Base-by-base conservation (phyloP, 2,329 filamentous ascomycete genomes). In the Penicillium sp. region DNA sequence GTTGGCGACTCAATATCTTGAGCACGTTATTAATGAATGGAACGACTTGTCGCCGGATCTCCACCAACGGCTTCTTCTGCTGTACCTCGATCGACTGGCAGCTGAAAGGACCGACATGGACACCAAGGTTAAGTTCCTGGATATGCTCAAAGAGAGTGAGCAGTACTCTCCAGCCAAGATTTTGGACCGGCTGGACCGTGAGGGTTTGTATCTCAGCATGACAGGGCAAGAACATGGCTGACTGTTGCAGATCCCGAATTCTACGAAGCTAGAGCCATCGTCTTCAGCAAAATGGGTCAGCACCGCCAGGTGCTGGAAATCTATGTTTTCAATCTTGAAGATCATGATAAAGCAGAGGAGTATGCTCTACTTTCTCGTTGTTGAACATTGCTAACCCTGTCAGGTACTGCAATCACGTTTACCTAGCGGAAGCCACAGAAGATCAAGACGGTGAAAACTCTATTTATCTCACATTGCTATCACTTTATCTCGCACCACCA, bases 241-340 rank as follows among this genome's bases (percentile, higher is more conserved):
- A 47, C 11, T 32, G 6, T 13, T 17, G 9, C 48, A 90, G 87
- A 95, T 60, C 72, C 88, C 0, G 73, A 78, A 2, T 95, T 95
- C 55, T 94, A 84, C 62, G 90, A 96, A 61, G 80, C 87, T 2
- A 81, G 90, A 44, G 92, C 92, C 5, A 82, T 96, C 30, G 82
- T 96, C 13, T 77, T 96, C 26, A 88, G 86, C 64, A 93, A 92
- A 52, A 95, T 96, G 85, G 87, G 86, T 5, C 84, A 90, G 54
- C 89, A 98, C 67, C 89, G 87, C 59, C 88, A 96, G 65, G 92
- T 92, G 0, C 70, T 98, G n/a, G 84, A 92, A 59, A 95, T 98
- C 35, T 98, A 95, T 60, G 90, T 96, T 17, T 98, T 95, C 67
- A 92, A 90, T 62, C 77, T 98, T 62, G 71, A 84, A 50, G 83